phyloP scores from a whole-genome alignment of 2,329 filamentous ascomycete species.

The Cordyceps cicadae region DNA sequence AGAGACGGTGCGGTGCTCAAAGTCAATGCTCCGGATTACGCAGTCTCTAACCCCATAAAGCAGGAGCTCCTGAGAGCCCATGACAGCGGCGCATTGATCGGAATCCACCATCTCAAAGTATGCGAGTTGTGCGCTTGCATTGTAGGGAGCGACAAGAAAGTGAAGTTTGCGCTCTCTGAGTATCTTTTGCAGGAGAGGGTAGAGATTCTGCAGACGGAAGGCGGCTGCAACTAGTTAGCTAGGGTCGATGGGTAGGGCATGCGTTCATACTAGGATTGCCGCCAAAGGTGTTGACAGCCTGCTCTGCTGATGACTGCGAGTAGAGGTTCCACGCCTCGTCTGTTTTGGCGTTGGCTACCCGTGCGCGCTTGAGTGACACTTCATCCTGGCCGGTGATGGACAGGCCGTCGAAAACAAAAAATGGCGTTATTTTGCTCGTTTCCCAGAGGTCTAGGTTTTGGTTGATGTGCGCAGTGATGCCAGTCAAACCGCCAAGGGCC shows the following conservation, averaged over 20 bases:
- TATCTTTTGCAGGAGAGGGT: slow-evolving; percentile 66
- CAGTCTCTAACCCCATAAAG: slow-evolving; percentile 76
- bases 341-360: slow-evolving; percentile 60
- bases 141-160: slow-evolving; percentile 79
- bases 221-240: slow-evolving; percentile 45
- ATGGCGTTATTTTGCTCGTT: slow-evolving; percentile 59
- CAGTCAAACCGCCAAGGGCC: slow-evolving; percentile 81
- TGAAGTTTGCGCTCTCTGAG: slow-evolving; percentile 61
- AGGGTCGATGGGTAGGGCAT: slow-evolving; percentile 9
- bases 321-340: slow-evolving; percentile 82
- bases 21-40: slow-evolving; percentile 60
- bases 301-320: slow-evolving; percentile 66
- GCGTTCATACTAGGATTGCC: slow-evolving; percentile 54
- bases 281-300: slow-evolving; percentile 81
- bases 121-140: slow-evolving; percentile 78
- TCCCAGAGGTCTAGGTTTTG: slow-evolving; percentile 67
- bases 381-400: slow-evolving; percentile 70
- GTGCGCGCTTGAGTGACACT: slow-evolving; percentile 54
- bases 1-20: slow-evolving; percentile 56
- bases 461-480: slow-evolving; percentile 66
- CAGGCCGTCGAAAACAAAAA: slow-evolving; percentile 90
- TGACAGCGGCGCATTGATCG: slow-evolving; percentile 65
- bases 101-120: slow-evolving; percentile 64
- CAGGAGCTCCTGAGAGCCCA: slow-evolving; percentile 76
- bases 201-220: slow-evolving; percentile 62